These are phyloP conservation scores for Lindgomyces ingoldianus DNA, from an alignment of 495 filamentous ascomycete genomes.

Conservation along the genomic window DNA sequence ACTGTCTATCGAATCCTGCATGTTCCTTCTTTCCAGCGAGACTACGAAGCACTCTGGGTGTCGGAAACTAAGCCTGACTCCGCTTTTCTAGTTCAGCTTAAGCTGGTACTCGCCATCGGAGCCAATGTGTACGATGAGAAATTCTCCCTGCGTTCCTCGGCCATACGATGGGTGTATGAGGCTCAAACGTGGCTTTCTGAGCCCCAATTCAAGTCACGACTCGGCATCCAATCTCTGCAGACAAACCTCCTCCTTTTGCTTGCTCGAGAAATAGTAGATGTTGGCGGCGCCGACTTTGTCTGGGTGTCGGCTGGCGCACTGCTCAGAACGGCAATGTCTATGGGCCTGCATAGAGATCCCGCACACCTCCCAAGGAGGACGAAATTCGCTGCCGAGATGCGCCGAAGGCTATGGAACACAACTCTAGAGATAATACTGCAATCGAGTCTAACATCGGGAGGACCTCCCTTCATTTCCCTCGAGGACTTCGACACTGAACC, in stretches of 20 bases:
- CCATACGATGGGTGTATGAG: slow-evolving; percentile 63
- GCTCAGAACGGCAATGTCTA: slow-evolving; percentile 59
- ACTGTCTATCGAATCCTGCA: slow-evolving; percentile 57
- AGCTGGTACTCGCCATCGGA: slow-evolving; percentile 67
- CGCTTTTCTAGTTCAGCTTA: slow-evolving; percentile 59
- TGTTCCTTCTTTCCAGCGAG: slow-evolving; percentile 53
- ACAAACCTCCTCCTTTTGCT: slow-evolving; percentile 62
- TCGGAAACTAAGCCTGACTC: not conserved
- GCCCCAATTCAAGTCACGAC: slow-evolving; percentile 55
- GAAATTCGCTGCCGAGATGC: slow-evolving; percentile 61
- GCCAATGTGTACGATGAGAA: slow-evolving; percentile 56
- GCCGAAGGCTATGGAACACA: slow-evolving; percentile 69
- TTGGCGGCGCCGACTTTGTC: slow-evolving; percentile 56
- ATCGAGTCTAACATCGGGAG: slow-evolving; percentile 60
- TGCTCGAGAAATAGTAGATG: slow-evolving; percentile 56
- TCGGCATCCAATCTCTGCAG: slow-evolving; percentile 59
- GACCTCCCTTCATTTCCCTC: slow-evolving; percentile 56
- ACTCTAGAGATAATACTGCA: slow-evolving; percentile 64
- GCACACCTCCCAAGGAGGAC: slow-evolving; percentile 47
- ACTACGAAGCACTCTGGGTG: slow-evolving; percentile 53
- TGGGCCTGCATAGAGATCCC: slow-evolving; percentile 65
- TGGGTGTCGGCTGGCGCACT: slow-evolving; percentile 63
- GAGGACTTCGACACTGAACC: slow-evolving; percentile 45
- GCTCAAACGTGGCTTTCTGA: slow-evolving; percentile 63
- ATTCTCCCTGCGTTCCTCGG: slow-evolving; percentile 52